These are phyloP conservation scores for Talaromyces atroroseus DNA, from an alignment of 2,329 filamentous ascomycete species.

Conservation along the genomic window DNA sequence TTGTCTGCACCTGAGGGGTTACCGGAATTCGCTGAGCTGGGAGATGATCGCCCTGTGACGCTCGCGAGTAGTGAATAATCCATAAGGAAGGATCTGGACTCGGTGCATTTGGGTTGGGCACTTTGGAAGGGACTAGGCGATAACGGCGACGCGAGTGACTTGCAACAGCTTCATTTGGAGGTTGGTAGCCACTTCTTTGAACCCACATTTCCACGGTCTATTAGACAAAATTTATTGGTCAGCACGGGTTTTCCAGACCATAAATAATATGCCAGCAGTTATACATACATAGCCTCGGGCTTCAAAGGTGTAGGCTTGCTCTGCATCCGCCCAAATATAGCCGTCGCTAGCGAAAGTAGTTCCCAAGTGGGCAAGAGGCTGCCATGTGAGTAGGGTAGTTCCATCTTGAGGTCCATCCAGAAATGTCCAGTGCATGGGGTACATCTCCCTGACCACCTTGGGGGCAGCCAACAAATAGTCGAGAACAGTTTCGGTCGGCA, in stretches of 20 bases:
- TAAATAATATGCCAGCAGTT: not conserved
- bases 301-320: constrained; percentile 71
- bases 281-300: constrained; percentile 59
- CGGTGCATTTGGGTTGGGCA: constrained; percentile 63
- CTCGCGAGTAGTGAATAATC: constrained; percentile 82
- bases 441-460: constrained; percentile 74
- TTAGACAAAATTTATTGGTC: constrained; percentile 12
- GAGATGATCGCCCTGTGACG: constrained; percentile 67
- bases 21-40: constrained; percentile 55
- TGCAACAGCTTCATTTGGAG: constrained; percentile 65
- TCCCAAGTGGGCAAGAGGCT: constrained; percentile 65
- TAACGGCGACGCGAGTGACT: constrained; percentile 79
- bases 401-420: constrained; percentile 77
- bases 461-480: constrained; percentile 80
- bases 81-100: constrained; percentile 76
- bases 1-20: constrained; percentile 36
- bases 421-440: constrained; percentile 91
- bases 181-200: constrained; percentile 73
- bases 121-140: constrained; percentile 68
- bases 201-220: constrained; percentile 85
- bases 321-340: constrained; percentile 80
- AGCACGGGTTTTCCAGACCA: constrained; percentile 6
- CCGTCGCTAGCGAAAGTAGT: constrained; percentile 84
- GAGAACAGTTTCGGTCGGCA: constrained; percentile 71
- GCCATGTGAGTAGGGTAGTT: constrained; percentile 80